phyloP scores from a whole-genome alignment of 495 filamentous ascomycete genomes.

The Aspergillus bertholletiae region DNA sequence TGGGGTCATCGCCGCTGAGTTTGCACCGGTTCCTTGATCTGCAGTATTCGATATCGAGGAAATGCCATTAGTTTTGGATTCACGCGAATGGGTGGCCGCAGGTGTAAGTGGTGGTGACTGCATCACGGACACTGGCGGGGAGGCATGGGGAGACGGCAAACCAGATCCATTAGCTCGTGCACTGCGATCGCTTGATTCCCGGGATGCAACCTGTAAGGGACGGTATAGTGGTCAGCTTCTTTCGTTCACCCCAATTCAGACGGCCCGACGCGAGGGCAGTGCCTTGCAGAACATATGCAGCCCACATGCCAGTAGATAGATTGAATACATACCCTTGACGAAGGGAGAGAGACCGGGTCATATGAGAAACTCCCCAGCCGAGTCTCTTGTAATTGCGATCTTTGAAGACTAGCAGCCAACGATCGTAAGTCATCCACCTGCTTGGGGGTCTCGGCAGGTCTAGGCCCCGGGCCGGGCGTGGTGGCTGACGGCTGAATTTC shows the following conservation, averaged over 20 bases:
- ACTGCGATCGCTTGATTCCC: conserved; percentile 44
- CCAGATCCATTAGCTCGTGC: conserved; percentile 37
- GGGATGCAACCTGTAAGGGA: conserved; percentile 41
- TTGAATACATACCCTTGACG: conserved; percentile 67
- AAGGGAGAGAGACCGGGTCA: conserved; percentile 82
- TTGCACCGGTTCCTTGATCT: conserved; percentile 51
- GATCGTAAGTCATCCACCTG: conserved; percentile 64
- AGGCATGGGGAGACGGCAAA: conserved; percentile 40
- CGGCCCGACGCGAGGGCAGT: conserved; percentile 6
- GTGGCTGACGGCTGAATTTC: conserved; percentile 61
- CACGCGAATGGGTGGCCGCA: conserved; percentile 62
- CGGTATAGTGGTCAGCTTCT: conserved; percentile 12
- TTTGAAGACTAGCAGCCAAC: conserved; percentile 67
- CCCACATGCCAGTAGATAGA: background rate
- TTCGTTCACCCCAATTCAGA: conserved; percentile 2
- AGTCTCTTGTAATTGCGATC: conserved; percentile 70
- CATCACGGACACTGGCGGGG: conserved; percentile 58
- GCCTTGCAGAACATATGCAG: background rate
- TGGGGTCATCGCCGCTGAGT: conserved; percentile 62
- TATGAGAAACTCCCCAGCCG: conserved; percentile 83
- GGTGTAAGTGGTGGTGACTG: conserved; percentile 90
- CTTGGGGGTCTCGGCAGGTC: conserved; percentile 25
- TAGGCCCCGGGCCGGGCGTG: conserved; percentile 28
- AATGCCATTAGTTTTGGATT: conserved; percentile 32
- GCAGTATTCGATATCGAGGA: conserved; percentile 20